Evolutionary conservation across 148 eudicot species (phyloP).

Genomic region (Spergularia marina): DNA sequence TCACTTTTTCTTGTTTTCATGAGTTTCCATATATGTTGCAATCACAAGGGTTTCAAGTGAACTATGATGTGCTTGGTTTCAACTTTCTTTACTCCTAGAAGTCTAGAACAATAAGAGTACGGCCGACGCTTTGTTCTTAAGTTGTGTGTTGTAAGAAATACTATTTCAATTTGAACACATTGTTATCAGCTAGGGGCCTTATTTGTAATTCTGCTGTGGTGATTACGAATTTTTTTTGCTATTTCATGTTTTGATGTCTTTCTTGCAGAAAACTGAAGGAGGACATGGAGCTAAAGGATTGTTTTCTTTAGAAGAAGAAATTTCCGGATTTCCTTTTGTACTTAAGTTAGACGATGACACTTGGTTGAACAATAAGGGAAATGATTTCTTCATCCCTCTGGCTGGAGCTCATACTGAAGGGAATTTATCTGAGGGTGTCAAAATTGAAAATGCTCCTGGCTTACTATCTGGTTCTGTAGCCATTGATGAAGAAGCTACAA

Average conservation of each 20-base stretch:
- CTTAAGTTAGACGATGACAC: constrained; percentile 65
- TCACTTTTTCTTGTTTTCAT: no score
- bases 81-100: no score
- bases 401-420: constrained; percentile 25
- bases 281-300: constrained; percentile 51
- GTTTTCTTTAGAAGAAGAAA: constrained; percentile 52
- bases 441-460: constrained; percentile 10
- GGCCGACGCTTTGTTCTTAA: no score
- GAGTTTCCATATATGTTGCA: no score
- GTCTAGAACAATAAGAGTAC: no score
- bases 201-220: not conserved
- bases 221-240: not conserved
- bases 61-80: no score
- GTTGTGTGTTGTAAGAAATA: no score
- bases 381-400: constrained; percentile 73
- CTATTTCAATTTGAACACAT: no score
- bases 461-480: constrained; percentile 20
- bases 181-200: no score
- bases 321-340: constrained; percentile 65
- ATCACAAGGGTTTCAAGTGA: no score
- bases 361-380: constrained; percentile 79
- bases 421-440: constrained; percentile 27
- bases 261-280: constrained; percentile 61
- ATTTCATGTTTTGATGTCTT: not conserved
- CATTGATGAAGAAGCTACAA: constrained; percentile 17